These are phyloP conservation scores for Rhodotorula graminis DNA, from an alignment of 768 basidiomycete species.

Conservation along the genomic window DNA sequence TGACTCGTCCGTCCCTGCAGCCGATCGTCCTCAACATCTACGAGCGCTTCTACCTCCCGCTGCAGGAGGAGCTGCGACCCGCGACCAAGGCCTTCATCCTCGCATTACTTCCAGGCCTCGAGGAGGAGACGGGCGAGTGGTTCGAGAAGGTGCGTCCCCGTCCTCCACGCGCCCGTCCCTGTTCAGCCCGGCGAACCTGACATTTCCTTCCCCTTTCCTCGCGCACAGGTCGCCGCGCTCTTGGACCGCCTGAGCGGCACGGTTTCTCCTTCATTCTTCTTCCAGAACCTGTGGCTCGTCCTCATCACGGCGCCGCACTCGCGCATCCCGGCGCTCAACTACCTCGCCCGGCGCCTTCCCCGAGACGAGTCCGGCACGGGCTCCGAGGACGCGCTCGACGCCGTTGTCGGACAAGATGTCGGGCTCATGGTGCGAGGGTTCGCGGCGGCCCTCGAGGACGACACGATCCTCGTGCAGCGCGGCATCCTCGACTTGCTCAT, in stretches of 20 bases:
- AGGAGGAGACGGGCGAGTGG: constrained; percentile 96
- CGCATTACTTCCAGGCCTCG: constrained; percentile 85
- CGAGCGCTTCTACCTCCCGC: constrained; percentile 82
- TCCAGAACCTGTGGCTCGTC: constrained; percentile 90
- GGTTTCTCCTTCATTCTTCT: constrained; percentile 81
- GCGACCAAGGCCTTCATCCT: constrained; percentile 92
- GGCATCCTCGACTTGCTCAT: constrained; percentile 77
- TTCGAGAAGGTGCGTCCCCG: constrained; percentile 60
- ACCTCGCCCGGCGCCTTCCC: constrained; percentile 74
- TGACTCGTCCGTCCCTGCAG: constrained; percentile 48
- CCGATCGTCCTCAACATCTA: constrained; percentile 86
- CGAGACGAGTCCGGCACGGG: constrained; percentile 47
- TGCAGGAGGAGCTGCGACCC: constrained; percentile 74
- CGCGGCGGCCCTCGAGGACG: constrained; percentile 83
- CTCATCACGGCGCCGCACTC: constrained; percentile 84
- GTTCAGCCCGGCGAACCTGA: no score
- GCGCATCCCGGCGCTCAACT: constrained; percentile 79
- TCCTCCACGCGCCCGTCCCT: no score
- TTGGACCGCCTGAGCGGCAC: constrained; percentile 77
- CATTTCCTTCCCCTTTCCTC: not conserved
- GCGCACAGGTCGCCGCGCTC: constrained; percentile 64
- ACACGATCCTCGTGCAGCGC: constrained; percentile 82
- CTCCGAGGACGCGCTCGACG: constrained; percentile 63
- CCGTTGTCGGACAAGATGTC: constrained; percentile 74
- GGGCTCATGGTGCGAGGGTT: constrained; percentile 94